Evolutionary conservation across 2,329 filamentous ascomycete genomes (phyloP).

Genomic region (Fusarium multiceps): DNA sequence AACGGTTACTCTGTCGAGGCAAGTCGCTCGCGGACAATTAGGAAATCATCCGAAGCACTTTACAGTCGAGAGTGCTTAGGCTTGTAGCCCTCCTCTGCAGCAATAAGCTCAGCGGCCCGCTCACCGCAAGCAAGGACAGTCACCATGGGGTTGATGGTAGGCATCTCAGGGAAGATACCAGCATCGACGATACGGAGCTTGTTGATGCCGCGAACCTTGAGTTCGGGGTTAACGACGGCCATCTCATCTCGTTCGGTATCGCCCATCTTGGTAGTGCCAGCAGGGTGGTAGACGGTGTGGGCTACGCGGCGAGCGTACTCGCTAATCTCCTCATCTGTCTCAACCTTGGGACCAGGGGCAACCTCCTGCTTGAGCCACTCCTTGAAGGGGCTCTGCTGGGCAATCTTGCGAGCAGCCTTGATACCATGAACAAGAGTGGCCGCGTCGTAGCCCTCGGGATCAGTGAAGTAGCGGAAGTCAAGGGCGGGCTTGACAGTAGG

Average conservation of each 20-base stretch:
- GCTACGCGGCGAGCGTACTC: slow-evolving; percentile 84
- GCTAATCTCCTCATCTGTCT: slow-evolving; percentile 82
- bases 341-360: slow-evolving; percentile 77
- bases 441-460: slow-evolving; percentile 85
- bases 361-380: slow-evolving; percentile 86
- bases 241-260: slow-evolving; percentile 73
- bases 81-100: slow-evolving; percentile 70
- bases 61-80: slow-evolving; percentile 50
- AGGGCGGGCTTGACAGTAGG: slow-evolving; percentile 82
- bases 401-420: slow-evolving; percentile 80
- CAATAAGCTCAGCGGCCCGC: slow-evolving; percentile 83
- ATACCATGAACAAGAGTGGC: slow-evolving; percentile 83
- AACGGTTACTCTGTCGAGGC: slow-evolving; percentile 15
- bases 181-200: slow-evolving; percentile 85
- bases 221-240: slow-evolving; percentile 82
- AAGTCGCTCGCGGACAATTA: slow-evolving; percentile 5
- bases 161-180: slow-evolving; percentile 88
- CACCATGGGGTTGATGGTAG: slow-evolving; percentile 89
- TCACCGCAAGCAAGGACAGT: slow-evolving; percentile 88
- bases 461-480: slow-evolving; percentile 91
- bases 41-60: neutral
- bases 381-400: slow-evolving; percentile 80
- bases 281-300: slow-evolving; percentile 91
- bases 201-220: slow-evolving; percentile 78
- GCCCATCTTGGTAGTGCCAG: slow-evolving; percentile 92